Base-by-base conservation (phyloP, 169 alveolate genomes). In the Eimeria sp. region DNA sequence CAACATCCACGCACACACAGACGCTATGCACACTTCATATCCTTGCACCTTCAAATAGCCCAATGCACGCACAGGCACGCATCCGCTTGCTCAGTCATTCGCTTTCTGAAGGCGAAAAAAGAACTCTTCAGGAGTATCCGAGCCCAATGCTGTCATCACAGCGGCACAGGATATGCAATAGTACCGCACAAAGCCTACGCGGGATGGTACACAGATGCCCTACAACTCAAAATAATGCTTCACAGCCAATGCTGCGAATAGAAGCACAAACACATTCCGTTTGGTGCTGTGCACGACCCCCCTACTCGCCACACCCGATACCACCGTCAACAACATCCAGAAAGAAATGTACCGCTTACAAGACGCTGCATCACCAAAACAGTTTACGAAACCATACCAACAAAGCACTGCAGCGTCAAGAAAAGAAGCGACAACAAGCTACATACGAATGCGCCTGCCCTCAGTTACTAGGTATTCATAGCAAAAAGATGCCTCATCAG, bases 121-220 rank as follows among this genome's bases (percentile, higher is more conserved):
- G 30, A 54, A 30, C 45, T 83, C 91, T 25, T 57, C 91, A 83
- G 11, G 49, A 40, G 0, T 16, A 63, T 25, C 75, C n/a, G 91
- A 27, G 91, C 91, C 91, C 91, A 83, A 83, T 83, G 91, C 91
- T 83, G 2, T 83, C 91, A 83, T 83, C 91, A 51, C 40, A 30
- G 91, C 70, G 72, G 90, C 70, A 43, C 4, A 2, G n/a, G 54
- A 34, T 4, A 72, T 40, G 82, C 82, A 72, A 34, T 40, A 1
- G 34, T 1, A 72, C 43, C 40, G 4, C 61, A 72, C 47, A 67
- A 67, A 67, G 5, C 14, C 78, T 67, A 0, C 78, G 11, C 27
- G 27, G 13, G 11, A 20, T 20, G 3, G 27, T 16, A 30, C 11
- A 27, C 0, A 34, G 40, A 34, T 34, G 40, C 40, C 40, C 2